Percentiles rank a stretch among this genome's conserved stretches.
These are phyloP conservation scores for Mallotus japonicus DNA, from an alignment of 441 rosid species.

Conservation along the genomic window DNA sequence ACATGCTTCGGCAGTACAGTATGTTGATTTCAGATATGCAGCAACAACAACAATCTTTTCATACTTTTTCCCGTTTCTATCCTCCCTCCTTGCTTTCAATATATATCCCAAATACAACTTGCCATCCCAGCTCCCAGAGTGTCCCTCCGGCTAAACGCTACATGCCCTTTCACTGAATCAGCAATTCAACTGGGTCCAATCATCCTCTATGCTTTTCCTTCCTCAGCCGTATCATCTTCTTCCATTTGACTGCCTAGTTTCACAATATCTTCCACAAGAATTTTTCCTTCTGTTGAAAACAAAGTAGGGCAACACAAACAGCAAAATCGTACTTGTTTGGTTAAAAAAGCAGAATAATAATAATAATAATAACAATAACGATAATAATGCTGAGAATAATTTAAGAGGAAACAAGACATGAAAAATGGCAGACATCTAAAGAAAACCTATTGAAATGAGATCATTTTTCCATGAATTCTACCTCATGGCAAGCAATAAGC, in stretches of 20 bases:
- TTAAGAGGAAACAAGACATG: background rate
- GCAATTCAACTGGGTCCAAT: background rate
- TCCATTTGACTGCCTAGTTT: conserved; percentile 70
- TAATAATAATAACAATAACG: background rate
- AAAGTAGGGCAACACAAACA: background rate
- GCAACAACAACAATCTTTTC: no score
- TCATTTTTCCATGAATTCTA: background rate
- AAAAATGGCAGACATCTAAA: background rate
- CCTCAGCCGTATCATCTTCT: conserved; percentile 46
- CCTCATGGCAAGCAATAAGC: no score
- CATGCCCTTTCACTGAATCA: background rate
- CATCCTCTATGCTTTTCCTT: conserved; percentile 32
- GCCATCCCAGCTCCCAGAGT: background rate
- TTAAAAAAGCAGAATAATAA: background rate
- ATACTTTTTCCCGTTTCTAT: background rate
- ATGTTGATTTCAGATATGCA: no score
- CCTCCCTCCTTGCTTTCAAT: background rate
- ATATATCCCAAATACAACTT: background rate
- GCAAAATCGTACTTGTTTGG: background rate
- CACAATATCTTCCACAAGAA: conserved; percentile 87
- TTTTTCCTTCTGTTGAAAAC: conserved; percentile 70
- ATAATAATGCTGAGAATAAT: background rate
- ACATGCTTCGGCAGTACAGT: no score
- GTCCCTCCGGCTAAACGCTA: no score
- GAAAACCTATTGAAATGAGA: background rate